Base-by-base conservation (phyloP, 2,329 filamentous ascomycete genomes). In the Claviceps sp. region DNA sequence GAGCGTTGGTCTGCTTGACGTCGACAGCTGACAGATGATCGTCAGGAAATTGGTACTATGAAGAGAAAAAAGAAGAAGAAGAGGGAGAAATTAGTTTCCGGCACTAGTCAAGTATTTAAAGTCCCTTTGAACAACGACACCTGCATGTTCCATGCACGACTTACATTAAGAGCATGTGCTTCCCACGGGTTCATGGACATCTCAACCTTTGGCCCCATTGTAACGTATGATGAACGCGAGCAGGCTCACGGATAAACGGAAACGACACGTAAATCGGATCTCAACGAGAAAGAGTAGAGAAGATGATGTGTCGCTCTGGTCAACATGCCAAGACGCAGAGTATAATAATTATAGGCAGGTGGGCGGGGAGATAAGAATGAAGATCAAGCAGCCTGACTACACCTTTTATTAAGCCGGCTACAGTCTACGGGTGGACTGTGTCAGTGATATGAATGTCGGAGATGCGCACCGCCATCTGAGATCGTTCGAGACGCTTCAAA, bases 131-230 rank as follows among this genome's bases (percentile, higher is more conserved):
- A 43, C 30, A 13, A 24, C 1, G 17, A 17, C 30, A 16, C 16
- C 11, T 8, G 34, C 8, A 22, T 40, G 43, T 43, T 45, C n/a
- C 42, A 34, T 16, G 42, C 10, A 45, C 41, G 42, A 13, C 55
- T 50, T 57, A 72, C 70, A 22, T 64, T 55, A 16, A 69, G 50
- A n/a, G 67, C 67, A 24, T 59, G 61, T 5, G 50, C 48, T 55
- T 69, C 67, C 67, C 67, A 68, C 0, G 64, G 55, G 50, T 68
- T 68, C 60, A 68, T 61, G 22, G 40, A 45, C 11, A 52, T 11
- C 3, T 52, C 24, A 17, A 53, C 16, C 3, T 55, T 47, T n/a
- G 47, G 52, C 5, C 30, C 40, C 53, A 55, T 55, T 22, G 10
- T 49, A 42, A 37, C 1, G 42, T 19, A 2, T 19, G 22, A 14